Evolutionary conservation across 495 filamentous ascomycete genomes (phyloP), one percentile per base, ranked within the genome.

Genomic region (Neurospora terricola): DNA sequence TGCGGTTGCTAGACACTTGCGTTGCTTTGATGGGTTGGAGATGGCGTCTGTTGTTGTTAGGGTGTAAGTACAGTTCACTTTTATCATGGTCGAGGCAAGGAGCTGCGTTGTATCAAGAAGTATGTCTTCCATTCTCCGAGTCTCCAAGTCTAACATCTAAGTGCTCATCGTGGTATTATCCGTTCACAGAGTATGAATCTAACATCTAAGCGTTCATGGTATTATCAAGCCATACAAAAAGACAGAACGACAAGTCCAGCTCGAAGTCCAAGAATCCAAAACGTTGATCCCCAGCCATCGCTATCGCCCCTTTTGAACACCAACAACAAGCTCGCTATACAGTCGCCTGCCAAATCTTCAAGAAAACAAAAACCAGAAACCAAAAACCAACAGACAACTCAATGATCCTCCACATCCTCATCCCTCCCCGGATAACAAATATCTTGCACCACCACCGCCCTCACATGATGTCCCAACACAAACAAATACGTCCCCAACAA

Each of bases 341-440:
- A 48, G 39, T 42, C 54, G 54, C 54, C 23, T 62, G 27, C 12
- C 54, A 62, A 62, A 34, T 34, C 10, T 59, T 27, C 21, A 34
- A 70, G 69, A 39, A 70, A 38, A 2, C 34, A 36, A 34, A 36
- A 59, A 71, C 2, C 7, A 27, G 34, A 8, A 16, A 62, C n/a
- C 5, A 59, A 59, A 12, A 6, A 0, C 12, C 9, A 10, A 23
- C 43, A n/a, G 3, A 23, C 21, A 0, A 14, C 2, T 48, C 23
- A 81, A 38, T 80, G 78, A 69, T 81, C 80, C 68, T 80, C 78
- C 12, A 81, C 76, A 79, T 91, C 89, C 77, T 91, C 89, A 72
- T 91, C 90, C 75, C 86, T 86, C 18, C 89, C 89, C 16, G 89
- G 88, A 73, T 84, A 90, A 80, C 90, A 82, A 42, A 91, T 90